Evolutionary conservation across 441 rosid species (phyloP).

Genomic region (Breynia disticha): DNA sequence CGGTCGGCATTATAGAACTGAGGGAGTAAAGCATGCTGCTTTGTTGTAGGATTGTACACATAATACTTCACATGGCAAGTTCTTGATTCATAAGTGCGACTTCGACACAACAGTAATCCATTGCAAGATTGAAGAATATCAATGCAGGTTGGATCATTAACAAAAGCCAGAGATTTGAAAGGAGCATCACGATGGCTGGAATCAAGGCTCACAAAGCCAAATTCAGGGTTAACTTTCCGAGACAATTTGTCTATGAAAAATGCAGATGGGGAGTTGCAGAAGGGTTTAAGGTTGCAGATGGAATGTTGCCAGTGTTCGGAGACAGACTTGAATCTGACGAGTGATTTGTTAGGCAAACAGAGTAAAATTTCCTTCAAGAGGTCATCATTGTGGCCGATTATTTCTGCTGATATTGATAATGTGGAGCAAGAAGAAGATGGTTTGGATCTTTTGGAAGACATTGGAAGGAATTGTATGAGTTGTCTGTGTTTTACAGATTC

Average conservation of each 20-base stretch:
- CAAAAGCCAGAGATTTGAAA: background rate
- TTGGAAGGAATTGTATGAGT: background rate
- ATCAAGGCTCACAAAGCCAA: background rate
- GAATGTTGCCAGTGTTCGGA: constrained; percentile 47
- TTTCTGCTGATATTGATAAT: background rate
- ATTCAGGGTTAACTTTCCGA: constrained; percentile 17
- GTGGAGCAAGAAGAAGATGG: background rate
- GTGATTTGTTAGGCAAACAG: constrained; percentile 33
- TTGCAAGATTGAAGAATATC: constrained; percentile 34
- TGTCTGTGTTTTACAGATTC: too few species aligned
- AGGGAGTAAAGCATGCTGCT: constrained; percentile 18
- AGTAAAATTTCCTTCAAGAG: constrained; percentile 32
- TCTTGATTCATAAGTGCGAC: background rate
- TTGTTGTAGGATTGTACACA: constrained; percentile 43
- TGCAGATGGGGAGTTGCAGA: constrained; percentile 21
- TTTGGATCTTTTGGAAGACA: background rate
- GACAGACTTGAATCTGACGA: constrained; percentile 34
- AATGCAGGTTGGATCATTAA: constrained; percentile 6
- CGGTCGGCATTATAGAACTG: background rate
- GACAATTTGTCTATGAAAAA: constrained; percentile 11
- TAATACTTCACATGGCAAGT: too few species aligned
- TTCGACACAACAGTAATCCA: constrained; percentile 36
- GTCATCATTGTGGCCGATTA: constrained; percentile 26
- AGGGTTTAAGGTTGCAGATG: constrained; percentile 27
- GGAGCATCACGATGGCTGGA: background rate